These are phyloP conservation scores for Chaetomidium leptoderma DNA, from an alignment of 495 filamentous ascomycete species.

Conservation along the genomic window DNA sequence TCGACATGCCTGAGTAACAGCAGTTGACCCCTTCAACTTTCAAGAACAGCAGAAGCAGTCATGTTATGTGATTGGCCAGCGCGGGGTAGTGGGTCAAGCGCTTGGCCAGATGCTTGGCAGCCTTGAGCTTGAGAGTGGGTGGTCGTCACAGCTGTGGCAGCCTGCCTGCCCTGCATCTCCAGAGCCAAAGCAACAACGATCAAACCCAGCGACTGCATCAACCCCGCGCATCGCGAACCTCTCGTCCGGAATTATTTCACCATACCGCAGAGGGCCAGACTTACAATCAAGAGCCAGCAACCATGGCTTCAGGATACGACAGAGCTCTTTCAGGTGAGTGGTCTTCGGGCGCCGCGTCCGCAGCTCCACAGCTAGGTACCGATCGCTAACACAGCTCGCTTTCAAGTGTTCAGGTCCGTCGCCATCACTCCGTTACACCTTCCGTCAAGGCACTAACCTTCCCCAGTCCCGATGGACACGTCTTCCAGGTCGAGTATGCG, in stretches of 20 bases:
- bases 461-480: conserved; percentile 90
- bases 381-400: conserved; percentile 37
- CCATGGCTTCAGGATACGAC: conserved; percentile 85
- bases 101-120: conserved; percentile 13
- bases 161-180: conserved; percentile 16
- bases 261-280: background rate
- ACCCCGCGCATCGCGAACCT: background rate
- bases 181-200: background rate
- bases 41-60: background rate
- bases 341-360: conserved; percentile 11
- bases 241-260: background rate
- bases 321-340: conserved; percentile 87
- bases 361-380: conserved; percentile 9
- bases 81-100: background rate
- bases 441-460: conserved; percentile 33
- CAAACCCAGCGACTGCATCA: background rate
- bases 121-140: conserved; percentile 15
- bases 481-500: conserved; percentile 99
- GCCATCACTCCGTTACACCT: background rate
- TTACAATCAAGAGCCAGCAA: conserved; percentile 13
- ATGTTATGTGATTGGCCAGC: background rate
- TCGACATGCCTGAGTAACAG: too few species aligned
- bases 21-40: background rate
- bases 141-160: conserved; percentile 27
- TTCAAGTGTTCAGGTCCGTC: conserved; percentile 66